phyloP scores from a whole-genome alignment of 441 rosid genomes.

The Erodium texanum region DNA sequence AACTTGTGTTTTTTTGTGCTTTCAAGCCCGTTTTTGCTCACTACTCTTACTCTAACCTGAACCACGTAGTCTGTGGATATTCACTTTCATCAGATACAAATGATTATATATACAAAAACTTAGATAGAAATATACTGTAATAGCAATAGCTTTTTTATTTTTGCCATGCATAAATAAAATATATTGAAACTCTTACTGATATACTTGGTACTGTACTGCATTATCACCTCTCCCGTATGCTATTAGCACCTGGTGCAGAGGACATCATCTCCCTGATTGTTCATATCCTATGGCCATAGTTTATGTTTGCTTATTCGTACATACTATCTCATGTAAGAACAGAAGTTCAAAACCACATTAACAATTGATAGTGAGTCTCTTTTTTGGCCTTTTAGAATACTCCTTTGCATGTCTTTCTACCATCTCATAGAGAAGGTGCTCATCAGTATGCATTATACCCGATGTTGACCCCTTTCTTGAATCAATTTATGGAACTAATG shows the following conservation, averaged over 20 bases:
- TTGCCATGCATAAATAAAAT: neutral
- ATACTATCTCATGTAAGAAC: neutral
- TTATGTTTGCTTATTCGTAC: neutral
- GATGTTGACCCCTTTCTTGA: neutral
- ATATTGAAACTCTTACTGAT: neutral
- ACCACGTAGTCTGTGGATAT: neutral
- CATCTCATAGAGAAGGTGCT: too few relatives aligned
- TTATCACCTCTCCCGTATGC: neutral
- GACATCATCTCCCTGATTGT: neutral
- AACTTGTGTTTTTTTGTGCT: neutral
- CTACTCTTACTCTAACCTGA: too few relatives aligned
- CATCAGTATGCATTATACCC: neutral
- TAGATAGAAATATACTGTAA: neutral
- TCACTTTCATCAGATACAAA: neutral
- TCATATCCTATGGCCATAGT: neutral
- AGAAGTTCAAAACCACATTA: neutral
- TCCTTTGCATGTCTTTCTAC: neutral
- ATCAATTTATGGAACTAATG: neutral
- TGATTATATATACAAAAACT: neutral
- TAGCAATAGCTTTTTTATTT: neutral
- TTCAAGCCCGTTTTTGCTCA: neutral
- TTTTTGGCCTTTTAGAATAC: neutral
- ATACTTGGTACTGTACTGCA: neutral
- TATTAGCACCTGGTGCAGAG: neutral
- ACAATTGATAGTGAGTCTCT: neutral